Evolutionary conservation across 2,329 filamentous ascomycete genomes (phyloP).

Genomic region (Claviceps sp.): DNA sequence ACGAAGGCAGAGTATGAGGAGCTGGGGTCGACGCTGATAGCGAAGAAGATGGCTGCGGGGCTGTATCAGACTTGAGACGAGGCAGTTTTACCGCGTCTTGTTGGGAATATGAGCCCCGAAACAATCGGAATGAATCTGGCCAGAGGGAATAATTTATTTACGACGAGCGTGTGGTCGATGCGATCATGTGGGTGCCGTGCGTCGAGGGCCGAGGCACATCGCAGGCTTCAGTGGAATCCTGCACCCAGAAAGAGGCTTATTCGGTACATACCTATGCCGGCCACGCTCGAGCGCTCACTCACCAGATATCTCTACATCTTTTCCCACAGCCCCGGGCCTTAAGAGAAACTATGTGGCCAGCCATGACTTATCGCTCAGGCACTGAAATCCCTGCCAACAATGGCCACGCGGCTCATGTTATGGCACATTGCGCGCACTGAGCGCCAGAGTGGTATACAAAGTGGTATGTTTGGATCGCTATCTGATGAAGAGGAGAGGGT

Average conservation of each 20-base stretch:
- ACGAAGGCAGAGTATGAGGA: constrained; percentile 87
- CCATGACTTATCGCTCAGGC: not conserved
- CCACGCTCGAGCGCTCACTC: not conserved
- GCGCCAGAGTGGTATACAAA: constrained; percentile 1
- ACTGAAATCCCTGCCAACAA: not conserved
- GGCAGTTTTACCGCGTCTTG: not conserved
- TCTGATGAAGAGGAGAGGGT: constrained; percentile 1
- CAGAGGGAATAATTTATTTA: no score
- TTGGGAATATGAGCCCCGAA: no score
- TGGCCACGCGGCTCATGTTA: not conserved
- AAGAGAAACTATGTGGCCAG: not conserved
- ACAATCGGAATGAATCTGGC: no score
- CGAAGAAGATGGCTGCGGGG: constrained; percentile 48
- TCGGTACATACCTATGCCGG: no score
- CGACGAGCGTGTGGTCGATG: no score
- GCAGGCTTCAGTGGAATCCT: not conserved
- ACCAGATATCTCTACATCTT: not conserved
- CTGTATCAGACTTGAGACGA: constrained; percentile 3
- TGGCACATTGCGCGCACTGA: not conserved
- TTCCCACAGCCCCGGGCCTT: no score
- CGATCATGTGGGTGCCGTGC: not conserved
- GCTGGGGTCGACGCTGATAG: constrained; percentile 61
- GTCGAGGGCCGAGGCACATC: not conserved
- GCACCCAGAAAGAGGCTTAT: no score
- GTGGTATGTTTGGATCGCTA: constrained; percentile 2